Base-by-base conservation (phyloP, 495 filamentous ascomycete genomes). In the Daldinia decipiens region DNA sequence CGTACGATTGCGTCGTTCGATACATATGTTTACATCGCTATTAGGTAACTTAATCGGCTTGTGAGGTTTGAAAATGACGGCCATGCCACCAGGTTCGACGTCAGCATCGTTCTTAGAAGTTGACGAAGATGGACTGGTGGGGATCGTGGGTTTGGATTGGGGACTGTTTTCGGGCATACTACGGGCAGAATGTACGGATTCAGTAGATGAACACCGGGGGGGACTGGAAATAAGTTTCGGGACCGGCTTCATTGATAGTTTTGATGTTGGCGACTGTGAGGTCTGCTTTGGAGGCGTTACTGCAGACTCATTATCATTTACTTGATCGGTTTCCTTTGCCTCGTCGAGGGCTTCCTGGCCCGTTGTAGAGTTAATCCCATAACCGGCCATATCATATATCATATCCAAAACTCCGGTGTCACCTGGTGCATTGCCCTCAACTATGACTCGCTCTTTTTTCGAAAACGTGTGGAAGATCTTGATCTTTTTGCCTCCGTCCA, bases 21-120 rank as follows among this genome's bases (percentile, higher is more conserved):
- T 87, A 68, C 92, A 89, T 71, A 99, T 92, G 77, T 97, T 97
- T 69, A 98, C 83, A 75, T 99, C 95, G 65, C 88, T 92, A 39
- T 88, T 91, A 1, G 91, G 90, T 4, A 98, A 78, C 26, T 90
- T 82, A 31, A 98, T 80, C 2, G 80, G 78, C 0, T 51, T 62
- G 1, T 73, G 31, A 1, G 95, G 93, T 53, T 89, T 90, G 79
- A 96, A 93, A 27, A 97, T 89, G 43, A 93, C 88, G n/a, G 90
- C 88, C 58, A 79, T 83, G 13, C 87, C 87, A 50, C 87, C 87
- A 3, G 82, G 79, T 52, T 85, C 83, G 5, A 73, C 58, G 11
- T 77, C 74, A 26, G 74, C 70, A 19, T 76, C 76, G 34, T 67
- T 54, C 9, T 56, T 70, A 15, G 32, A 4, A 31, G 36, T 50